Evolutionary conservation across 2,329 filamentous ascomycete genomes (phyloP), one percentile per base, ranked within the genome.

Genomic region (Arthrocladium fulminans): DNA sequence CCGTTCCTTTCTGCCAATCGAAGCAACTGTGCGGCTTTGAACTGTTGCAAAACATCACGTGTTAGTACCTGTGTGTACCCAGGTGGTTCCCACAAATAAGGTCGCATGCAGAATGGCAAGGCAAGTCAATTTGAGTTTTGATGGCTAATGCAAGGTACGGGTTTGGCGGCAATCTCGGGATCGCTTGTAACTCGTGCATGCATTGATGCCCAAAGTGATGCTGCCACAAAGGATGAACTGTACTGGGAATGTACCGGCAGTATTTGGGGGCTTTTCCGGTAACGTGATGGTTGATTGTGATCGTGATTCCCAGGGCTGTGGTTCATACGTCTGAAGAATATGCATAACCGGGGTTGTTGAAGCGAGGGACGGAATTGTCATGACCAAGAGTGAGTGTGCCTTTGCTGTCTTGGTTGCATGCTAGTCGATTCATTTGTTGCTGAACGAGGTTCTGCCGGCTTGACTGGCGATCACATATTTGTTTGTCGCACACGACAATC

Each of bases 1-100:
- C 90, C 90, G 63, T 83, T 86, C 61, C 86, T 76, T 70, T 97
- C 92, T 30, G 92, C 89, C 61, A 90, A 76, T 61, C 90, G 86
- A 67, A 95, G 88, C 70, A 96, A 96, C 67, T 85, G 86, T 58
- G 92, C 89, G 60, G 92, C 77, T 59, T 75, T 78, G 70, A 80
- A 87, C 86, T 89, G 66, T 59, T 53, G 45, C 45, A 50, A 48
- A 52, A 50, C n/a, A 48, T 42, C 38, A 41, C 37, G 37, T 42
- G 45, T 48, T 20, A 48, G 45, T 25, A 27, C 23, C 27, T n/a
- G 17, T 32, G 12, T 17, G 24, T 27, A 32, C 29, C 20, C 40
- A 29, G 40, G 24, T 37, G 29, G 59, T 49, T 63, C 67, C 66
- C 67, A 57, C 24, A 48, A 47, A 27, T 34, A 38, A 30, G 45